These are phyloP conservation scores for Eucalyptus erythrocorys DNA, from an alignment of 345 rosid species.

Conservation along the genomic window DNA sequence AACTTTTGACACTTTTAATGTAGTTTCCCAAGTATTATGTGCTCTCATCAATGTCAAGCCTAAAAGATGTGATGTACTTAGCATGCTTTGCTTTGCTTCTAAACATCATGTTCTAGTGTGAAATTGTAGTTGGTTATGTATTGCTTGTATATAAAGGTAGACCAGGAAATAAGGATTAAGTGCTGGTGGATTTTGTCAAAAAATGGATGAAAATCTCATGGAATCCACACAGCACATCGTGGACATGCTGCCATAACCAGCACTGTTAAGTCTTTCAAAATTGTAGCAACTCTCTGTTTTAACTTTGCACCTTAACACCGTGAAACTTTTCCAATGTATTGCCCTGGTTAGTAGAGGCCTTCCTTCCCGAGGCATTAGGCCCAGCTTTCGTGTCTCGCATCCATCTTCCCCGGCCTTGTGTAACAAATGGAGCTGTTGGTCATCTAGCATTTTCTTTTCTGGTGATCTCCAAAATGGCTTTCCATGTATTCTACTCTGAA, in stretches of 20 bases:
- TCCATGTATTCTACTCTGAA: neutral
- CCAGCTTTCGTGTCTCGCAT: neutral
- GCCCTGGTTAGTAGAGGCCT: neutral
- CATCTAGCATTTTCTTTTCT: neutral
- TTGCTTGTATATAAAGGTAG: neutral
- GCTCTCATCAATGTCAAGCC: neutral
- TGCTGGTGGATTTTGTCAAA: neutral
- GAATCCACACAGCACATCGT: neutral
- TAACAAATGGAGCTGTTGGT: neutral
- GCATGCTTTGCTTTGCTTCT: neutral
- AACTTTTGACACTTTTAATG: too few species aligned
- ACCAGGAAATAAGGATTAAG: neutral
- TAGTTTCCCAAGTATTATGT: constrained; percentile 24
- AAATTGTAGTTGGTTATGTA: neutral
- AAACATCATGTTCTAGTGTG: neutral
- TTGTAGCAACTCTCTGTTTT: neutral
- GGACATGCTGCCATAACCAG: neutral
- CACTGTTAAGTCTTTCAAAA: neutral
- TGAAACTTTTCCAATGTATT: neutral
- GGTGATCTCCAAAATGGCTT: neutral
- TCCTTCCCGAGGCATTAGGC: neutral
- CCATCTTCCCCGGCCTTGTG: neutral
- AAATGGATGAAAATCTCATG: neutral
- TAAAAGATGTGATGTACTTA: neutral
- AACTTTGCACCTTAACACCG: neutral